Percentiles rank a stretch among this genome's conserved stretches.
Conservation (phyloP, 257 asterid genomes). For the Nicotiana tabacum region DNA sequence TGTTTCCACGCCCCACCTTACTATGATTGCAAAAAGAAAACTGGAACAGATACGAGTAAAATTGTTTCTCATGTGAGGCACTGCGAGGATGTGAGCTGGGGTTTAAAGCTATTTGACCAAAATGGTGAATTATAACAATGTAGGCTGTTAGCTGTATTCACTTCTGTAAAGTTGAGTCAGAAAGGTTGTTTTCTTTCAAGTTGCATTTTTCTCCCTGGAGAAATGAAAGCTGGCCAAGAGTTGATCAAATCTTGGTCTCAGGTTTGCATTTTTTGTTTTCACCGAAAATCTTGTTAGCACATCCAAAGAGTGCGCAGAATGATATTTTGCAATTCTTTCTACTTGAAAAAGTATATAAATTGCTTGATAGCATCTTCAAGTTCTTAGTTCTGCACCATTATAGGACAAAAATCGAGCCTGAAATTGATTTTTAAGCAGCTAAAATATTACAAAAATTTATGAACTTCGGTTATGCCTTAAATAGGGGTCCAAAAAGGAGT, state of each 20-base stretch:
- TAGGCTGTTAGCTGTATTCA: neutral
- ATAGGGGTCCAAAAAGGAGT: too few species aligned
- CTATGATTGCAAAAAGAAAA: slow-evolving; percentile 39
- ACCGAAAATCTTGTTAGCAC: neutral
- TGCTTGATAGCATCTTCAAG: neutral
- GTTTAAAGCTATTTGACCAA: slow-evolving; percentile 48
- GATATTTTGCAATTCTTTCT: neutral
- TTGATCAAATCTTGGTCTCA: neutral
- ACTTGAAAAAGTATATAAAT: neutral
- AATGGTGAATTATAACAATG: slow-evolving; percentile 9
- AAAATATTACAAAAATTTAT: too few species aligned
- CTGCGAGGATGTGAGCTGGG: slow-evolving; percentile 75
- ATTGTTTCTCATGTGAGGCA: slow-evolving; percentile 55
- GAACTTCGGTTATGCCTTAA: too few species aligned
- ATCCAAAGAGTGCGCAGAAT: neutral
- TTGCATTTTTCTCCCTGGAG: neutral
- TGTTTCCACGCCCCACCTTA: slow-evolving; percentile 66
- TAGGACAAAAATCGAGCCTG: neutral
- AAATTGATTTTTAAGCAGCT: too few species aligned
- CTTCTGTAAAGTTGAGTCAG: neutral
- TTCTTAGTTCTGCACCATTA: neutral
- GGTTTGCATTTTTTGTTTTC: neutral
- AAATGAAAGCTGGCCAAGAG: neutral
- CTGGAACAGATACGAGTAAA: slow-evolving; percentile 38
- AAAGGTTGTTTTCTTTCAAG: neutral